phyloP scores from a whole-genome alignment of 177 flowering plant genomes.

The Vitis hybrid region DNA sequence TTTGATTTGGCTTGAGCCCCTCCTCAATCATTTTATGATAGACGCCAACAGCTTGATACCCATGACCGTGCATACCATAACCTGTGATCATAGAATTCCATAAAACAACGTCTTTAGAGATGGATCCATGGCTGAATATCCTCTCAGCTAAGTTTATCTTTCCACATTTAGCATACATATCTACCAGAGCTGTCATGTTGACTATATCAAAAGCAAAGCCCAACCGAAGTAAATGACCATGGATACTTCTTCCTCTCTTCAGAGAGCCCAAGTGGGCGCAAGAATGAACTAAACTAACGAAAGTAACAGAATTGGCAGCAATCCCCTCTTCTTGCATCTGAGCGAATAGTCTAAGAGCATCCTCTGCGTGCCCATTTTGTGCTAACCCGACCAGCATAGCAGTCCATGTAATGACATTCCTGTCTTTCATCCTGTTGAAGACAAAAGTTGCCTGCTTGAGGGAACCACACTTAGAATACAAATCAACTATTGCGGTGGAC shows the following conservation, averaged over 20 bases:
- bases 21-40: conserved; percentile 18
- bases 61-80: conserved; percentile 36
- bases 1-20: conserved; percentile 31
- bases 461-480: conserved; percentile 36
- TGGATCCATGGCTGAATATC: conserved; percentile 20
- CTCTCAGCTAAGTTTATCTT: conserved; percentile 25
- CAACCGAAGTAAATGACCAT: conserved; percentile 24
- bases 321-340: no score
- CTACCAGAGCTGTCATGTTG: conserved; percentile 26
- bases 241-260: conserved; percentile 34
- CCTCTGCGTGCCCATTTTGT: conserved; percentile 38
- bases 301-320: conserved; percentile 18
- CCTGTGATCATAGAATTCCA: conserved; percentile 38
- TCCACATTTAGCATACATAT: conserved; percentile 42
- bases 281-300: conserved; percentile 35
- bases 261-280: conserved; percentile 37
- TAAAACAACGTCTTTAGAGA: conserved; percentile 26
- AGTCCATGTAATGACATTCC: conserved; percentile 41
- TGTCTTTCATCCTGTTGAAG: conserved; percentile 31
- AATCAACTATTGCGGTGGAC: conserved; percentile 35
- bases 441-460: conserved; percentile 24
- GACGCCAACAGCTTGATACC: conserved; percentile 22
- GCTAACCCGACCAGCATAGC: conserved; percentile 40
- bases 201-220: conserved; percentile 20
- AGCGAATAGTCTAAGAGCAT: conserved; percentile 16